phyloP scores from a whole-genome alignment of 805 yeast species.

The Grigorovia transvaalensis region DNA sequence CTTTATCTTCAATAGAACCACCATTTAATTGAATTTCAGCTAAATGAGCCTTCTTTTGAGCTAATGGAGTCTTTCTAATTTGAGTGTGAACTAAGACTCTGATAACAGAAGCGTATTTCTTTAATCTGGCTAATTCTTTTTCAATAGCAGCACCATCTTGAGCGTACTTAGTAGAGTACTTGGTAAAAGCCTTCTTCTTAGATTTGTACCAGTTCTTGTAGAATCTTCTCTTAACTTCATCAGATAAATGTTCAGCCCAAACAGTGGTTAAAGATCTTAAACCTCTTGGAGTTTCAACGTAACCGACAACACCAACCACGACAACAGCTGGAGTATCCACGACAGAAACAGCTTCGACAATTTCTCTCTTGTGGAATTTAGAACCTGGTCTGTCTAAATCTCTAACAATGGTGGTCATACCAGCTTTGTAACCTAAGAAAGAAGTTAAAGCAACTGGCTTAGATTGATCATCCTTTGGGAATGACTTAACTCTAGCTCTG shows the following conservation, averaged over 20 bases:
- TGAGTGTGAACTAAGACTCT: slow-evolving; percentile 99
- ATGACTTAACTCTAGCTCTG: slow-evolving; percentile 98
- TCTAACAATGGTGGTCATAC: slow-evolving; percentile 99
- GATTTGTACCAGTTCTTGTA: slow-evolving; percentile 99
- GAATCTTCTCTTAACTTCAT: slow-evolving; percentile 99
- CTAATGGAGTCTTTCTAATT: slow-evolving; percentile 96
- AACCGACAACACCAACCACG: slow-evolving; percentile 99
- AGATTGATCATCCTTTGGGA: slow-evolving; percentile 97
- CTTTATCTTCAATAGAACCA: slow-evolving; percentile 96
- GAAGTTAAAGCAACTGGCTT: slow-evolving; percentile 99
- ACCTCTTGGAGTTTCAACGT: slow-evolving; percentile 99
- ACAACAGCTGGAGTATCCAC: slow-evolving; percentile 99
- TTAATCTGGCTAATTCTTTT: slow-evolving; percentile 96
- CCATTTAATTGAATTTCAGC: slow-evolving; percentile 99
- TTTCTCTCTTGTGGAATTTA: slow-evolving; percentile 99
- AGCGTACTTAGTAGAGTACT: slow-evolving; percentile 97
- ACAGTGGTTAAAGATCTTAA: slow-evolving; percentile 98
- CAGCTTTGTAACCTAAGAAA: slow-evolving; percentile 99
- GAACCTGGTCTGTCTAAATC: slow-evolving; percentile 99
- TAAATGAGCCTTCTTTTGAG: slow-evolving; percentile 99
- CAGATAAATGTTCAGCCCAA: slow-evolving; percentile 99
- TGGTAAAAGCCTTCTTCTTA: slow-evolving; percentile 99
- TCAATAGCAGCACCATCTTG: slow-evolving; percentile 79
- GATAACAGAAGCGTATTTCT: slow-evolving; percentile 96
- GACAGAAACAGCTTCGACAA: slow-evolving; percentile 98